These are phyloP conservation scores for Clavispora phyllophila DNA, from an alignment of 805 yeast species.

Conservation along the genomic window DNA sequence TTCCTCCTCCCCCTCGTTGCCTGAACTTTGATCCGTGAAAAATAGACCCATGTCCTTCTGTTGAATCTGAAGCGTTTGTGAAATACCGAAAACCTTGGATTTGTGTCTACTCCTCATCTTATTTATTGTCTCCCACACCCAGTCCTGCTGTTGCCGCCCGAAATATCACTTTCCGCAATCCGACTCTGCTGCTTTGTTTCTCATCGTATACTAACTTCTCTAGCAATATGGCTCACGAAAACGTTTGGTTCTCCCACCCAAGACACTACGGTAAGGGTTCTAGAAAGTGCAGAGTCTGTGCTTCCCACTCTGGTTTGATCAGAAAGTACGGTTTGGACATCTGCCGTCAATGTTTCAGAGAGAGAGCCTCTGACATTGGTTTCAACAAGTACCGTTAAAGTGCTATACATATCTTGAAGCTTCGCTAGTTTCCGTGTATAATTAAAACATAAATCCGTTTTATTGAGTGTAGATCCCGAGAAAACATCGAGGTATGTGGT, in stretches of 20 bases:
- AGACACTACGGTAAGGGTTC: constrained; percentile 99
- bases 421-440: constrained; percentile 6
- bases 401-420: neutral
- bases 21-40: too few relatives aligned
- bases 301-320: constrained; percentile 98
- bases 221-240: constrained; percentile 97
- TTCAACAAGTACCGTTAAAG: constrained; percentile 96
- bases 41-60: too few relatives aligned
- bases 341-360: constrained; percentile 99
- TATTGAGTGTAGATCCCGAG: neutral
- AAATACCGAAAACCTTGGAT: too few relatives aligned
- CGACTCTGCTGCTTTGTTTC: too few relatives aligned
- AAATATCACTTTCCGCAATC: too few relatives aligned
- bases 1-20: too few relatives aligned
- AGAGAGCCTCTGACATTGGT: constrained; percentile 98
- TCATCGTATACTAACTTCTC: constrained; percentile 27
- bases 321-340: constrained; percentile 99
- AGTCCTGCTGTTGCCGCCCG: too few relatives aligned
- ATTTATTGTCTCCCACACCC: too few relatives aligned
- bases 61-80: too few relatives aligned
- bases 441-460: constrained; percentile 5
- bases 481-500: too few relatives aligned
- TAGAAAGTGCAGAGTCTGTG: constrained; percentile 99
- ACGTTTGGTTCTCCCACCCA: constrained; percentile 99
- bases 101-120: too few relatives aligned